A percentile compares a stretch with the other conserved stretches of the same genome.
Conservation (phyloP, 1,284 basidiomycete genomes). For the Ustilago trichophora region DNA sequence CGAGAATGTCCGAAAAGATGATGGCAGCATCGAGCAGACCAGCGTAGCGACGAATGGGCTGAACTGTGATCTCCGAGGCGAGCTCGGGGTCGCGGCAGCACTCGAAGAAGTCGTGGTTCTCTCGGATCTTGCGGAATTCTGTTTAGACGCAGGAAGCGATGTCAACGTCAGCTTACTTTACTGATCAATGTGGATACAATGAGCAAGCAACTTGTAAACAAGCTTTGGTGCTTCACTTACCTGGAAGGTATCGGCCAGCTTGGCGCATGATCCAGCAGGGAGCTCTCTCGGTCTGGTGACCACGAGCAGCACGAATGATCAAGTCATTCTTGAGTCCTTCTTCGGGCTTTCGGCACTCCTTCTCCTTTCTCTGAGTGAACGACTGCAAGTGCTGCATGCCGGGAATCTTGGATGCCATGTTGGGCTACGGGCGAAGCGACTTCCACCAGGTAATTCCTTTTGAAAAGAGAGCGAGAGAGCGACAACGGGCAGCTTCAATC, state of each 20-base stretch:
- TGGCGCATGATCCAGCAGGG: constrained; percentile 99
- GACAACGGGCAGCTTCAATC: too few species aligned
- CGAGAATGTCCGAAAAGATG: constrained; percentile 66
- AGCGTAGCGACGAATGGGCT: constrained; percentile 63
- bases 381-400: constrained; percentile 54
- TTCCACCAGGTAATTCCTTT: too few species aligned
- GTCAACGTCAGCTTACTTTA: not conserved
- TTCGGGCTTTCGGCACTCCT: constrained; percentile 43
- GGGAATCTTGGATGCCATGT: constrained; percentile 51
- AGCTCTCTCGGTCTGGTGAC: constrained; percentile 86
- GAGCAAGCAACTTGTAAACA: constrained; percentile 16
- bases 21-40: constrained; percentile 65
- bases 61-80: constrained; percentile 64
- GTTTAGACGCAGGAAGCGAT: not conserved
- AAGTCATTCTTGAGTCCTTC: constrained; percentile 82
- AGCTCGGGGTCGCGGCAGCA: constrained; percentile 64
- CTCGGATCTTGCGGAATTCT: constrained; percentile 65
- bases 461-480: too few species aligned
- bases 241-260: constrained; percentile 93
- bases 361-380: constrained; percentile 52
- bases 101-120: constrained; percentile 65
- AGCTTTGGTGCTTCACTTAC: constrained; percentile 69
- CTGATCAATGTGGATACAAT: too few species aligned
- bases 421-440: too few species aligned
- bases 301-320: constrained; percentile 84